Percentiles rank a stretch among this genome's conserved stretches.
These are phyloP conservation scores for Spiromastix sp. DNA, from an alignment of 2,329 filamentous ascomycete genomes.

Conservation along the genomic window DNA sequence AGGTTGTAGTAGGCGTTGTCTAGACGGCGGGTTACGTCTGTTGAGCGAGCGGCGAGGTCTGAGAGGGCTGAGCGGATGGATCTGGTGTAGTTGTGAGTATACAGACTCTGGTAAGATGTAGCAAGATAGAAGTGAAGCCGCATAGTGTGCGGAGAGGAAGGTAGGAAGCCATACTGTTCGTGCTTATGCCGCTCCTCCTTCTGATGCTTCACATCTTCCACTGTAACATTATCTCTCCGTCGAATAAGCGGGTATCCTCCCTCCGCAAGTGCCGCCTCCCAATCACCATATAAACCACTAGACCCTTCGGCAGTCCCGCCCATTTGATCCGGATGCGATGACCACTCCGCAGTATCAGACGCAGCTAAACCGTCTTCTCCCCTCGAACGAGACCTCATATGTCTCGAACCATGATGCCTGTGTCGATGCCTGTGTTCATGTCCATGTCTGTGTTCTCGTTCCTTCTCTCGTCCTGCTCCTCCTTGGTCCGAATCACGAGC, in stretches of 20 bases:
- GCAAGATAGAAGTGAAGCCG: neutral
- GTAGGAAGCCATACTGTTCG: constrained; percentile 48
- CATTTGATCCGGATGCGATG: too few relatives aligned
- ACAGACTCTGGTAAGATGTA: neutral
- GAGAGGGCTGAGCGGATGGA: constrained; percentile 22
- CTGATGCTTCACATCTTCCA: constrained; percentile 25
- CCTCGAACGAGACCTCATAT: too few relatives aligned
- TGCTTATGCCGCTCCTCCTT: constrained; percentile 63
- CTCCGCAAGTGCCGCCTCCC: constrained; percentile 19
- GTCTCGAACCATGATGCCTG: too few relatives aligned
- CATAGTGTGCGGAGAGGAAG: neutral
- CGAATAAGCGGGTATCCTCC: constrained; percentile 8
- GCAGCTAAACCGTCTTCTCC: too few relatives aligned
- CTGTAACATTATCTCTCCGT: constrained; percentile 21
- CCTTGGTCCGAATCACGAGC: too few relatives aligned
- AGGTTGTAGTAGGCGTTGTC: constrained; percentile 41
- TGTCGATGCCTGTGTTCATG: too few relatives aligned
- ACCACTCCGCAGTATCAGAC: too few relatives aligned
- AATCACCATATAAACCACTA: too few relatives aligned
- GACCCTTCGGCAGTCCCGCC: too few relatives aligned
- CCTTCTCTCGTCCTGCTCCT: too few relatives aligned
- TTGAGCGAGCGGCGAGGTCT: constrained; percentile 27
- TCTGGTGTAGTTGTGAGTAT: constrained; percentile 5
- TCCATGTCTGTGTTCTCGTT: too few relatives aligned
- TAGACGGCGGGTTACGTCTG: constrained; percentile 34